Evolutionary conservation across 345 rosid genomes (phyloP).

Genomic region (Dipteronia dyeriana): DNA sequence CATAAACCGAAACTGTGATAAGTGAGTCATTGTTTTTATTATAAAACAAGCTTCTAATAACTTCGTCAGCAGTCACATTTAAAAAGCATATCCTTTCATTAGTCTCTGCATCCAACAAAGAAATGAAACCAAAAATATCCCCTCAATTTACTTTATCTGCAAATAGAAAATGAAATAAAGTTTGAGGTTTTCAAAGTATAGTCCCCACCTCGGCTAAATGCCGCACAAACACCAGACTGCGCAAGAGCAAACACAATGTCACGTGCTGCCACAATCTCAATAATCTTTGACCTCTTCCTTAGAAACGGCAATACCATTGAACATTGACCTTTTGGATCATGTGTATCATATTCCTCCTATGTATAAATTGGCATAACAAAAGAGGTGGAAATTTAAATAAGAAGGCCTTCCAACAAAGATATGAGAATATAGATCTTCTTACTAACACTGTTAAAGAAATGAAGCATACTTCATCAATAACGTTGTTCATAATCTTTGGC

Average conservation of each 20-base stretch:
- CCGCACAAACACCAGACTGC: constrained; percentile 63
- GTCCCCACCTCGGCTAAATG: constrained; percentile 51
- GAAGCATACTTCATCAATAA: not conserved
- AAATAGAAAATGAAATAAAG: not conserved
- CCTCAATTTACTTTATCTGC: not conserved
- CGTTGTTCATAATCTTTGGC: not conserved
- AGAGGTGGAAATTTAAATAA: constrained; percentile 4
- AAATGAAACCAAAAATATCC: not conserved
- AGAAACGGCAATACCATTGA: constrained; percentile 42
- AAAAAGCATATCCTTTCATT: constrained; percentile 68
- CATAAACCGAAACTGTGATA: constrained; percentile 67
- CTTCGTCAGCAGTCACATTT: constrained; percentile 63
- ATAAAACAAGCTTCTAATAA: constrained; percentile 65
- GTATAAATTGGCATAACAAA: not conserved
- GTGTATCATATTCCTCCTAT: constrained; percentile 53
- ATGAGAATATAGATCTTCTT: not conserved
- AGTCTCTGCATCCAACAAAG: constrained; percentile 46
- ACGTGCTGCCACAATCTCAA: constrained; percentile 57
- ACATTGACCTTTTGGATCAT: constrained; percentile 51
- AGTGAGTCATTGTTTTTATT: constrained; percentile 72
- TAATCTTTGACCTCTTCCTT: constrained; percentile 50
- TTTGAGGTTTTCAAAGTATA: constrained; percentile 6
- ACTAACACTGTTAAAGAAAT: not conserved
- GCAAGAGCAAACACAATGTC: constrained; percentile 65
- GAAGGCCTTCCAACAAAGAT: not conserved